Evolutionary conservation across 2,329 filamentous ascomycete species (phyloP).

Genomic region (Cordyceps tenuipes): DNA sequence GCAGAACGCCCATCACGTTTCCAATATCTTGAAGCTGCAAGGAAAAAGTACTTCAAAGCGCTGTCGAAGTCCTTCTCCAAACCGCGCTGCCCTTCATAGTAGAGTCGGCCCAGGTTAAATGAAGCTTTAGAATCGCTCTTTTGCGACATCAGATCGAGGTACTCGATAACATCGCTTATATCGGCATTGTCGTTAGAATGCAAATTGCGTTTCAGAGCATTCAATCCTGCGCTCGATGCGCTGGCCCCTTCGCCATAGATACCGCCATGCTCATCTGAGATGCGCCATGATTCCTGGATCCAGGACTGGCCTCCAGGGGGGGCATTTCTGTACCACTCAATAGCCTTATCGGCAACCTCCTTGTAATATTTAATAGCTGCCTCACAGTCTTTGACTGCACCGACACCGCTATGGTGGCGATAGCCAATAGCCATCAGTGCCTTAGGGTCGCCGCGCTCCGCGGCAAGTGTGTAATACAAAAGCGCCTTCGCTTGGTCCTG

Average conservation of each 20-base stretch:
- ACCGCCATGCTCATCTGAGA: slow-evolving; percentile 84
- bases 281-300: slow-evolving; percentile 69
- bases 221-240: slow-evolving; percentile 74
- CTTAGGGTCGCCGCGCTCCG: slow-evolving; percentile 68
- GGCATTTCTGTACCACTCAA: slow-evolving; percentile 78
- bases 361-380: slow-evolving; percentile 84
- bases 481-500: slow-evolving; percentile 85
- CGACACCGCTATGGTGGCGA: slow-evolving; percentile 76
- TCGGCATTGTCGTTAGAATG: slow-evolving; percentile 77
- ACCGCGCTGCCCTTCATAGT: slow-evolving; percentile 77
- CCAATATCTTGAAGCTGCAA: slow-evolving; percentile 77
- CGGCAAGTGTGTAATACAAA: slow-evolving; percentile 91
- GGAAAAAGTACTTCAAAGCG: slow-evolving; percentile 73
- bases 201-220: slow-evolving; percentile 64
- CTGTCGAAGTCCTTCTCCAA: slow-evolving; percentile 64
- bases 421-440: slow-evolving; percentile 93
- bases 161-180: slow-evolving; percentile 90
- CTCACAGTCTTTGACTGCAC: slow-evolving; percentile 78
- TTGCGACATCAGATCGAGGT: slow-evolving; percentile 79
- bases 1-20: slow-evolving; percentile 64
- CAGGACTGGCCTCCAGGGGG: slow-evolving; percentile 80
- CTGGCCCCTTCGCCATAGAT: slow-evolving; percentile 95
- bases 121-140: slow-evolving; percentile 86
- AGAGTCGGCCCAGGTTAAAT: slow-evolving; percentile 74
- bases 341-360: slow-evolving; percentile 84